These are phyloP conservation scores for Thuidium tamariscinum DNA, from an alignment of 225 moss, liverwort and hornwort species.

Conservation along the genomic window DNA sequence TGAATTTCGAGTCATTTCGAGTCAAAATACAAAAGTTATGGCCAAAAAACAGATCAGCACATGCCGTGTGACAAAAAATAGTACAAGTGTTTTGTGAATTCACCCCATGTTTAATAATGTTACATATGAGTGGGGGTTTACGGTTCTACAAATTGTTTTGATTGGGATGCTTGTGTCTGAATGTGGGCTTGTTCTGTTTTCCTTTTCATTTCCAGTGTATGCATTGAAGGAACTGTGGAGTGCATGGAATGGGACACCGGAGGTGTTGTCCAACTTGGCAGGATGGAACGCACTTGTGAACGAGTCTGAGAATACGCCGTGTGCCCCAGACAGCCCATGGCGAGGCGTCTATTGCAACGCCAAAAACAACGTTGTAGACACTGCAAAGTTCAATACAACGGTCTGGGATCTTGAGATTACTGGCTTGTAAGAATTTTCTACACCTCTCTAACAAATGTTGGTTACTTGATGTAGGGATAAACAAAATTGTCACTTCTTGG, in stretches of 20 bases:
- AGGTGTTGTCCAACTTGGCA: background rate
- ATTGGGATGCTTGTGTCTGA: background rate
- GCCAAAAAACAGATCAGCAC: too few relatives aligned
- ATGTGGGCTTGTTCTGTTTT: background rate
- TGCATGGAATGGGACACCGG: slow-evolving; percentile 8
- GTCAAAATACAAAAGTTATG: too few relatives aligned
- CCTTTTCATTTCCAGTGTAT: background rate
- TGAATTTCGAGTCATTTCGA: too few relatives aligned
- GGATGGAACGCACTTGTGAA: slow-evolving; percentile 8
- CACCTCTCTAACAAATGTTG: background rate
- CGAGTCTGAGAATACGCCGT: background rate
- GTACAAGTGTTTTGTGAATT: too few relatives aligned
- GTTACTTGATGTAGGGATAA: too few relatives aligned
- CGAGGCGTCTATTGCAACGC: slow-evolving; percentile 20
- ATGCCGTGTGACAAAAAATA: too few relatives aligned
- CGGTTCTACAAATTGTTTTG: background rate
- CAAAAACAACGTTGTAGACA: background rate
- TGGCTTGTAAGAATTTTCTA: slow-evolving; percentile 3
- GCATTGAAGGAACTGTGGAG: slow-evolving; percentile 18
- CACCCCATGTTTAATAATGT: too few relatives aligned
- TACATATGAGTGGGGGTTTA: background rate
- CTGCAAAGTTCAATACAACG: background rate
- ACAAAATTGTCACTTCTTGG: too few relatives aligned
- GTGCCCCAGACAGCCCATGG: slow-evolving; percentile 10
- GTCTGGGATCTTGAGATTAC: slow-evolving; percentile 16